Conservation (phyloP, 164 flowering plant species). For the Chimonanthus salicifolius region DNA sequence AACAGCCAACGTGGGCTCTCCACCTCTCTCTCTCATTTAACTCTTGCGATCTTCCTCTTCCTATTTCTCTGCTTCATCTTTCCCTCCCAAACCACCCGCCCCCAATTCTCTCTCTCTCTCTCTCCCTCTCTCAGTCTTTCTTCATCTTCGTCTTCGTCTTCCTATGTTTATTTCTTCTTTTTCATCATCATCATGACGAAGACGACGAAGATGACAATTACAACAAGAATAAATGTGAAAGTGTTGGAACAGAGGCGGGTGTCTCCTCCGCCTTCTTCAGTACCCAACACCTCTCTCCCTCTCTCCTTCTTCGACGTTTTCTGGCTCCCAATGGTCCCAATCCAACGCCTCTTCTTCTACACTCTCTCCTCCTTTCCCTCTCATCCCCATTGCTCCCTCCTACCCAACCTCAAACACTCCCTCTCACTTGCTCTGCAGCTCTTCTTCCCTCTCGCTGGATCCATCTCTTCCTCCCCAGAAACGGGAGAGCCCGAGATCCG, state of each 20-base stretch:
- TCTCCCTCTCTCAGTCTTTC: too few relatives aligned
- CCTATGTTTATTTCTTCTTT: too few relatives aligned
- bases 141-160: too few relatives aligned
- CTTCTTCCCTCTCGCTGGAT: slow-evolving; percentile 38
- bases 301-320: slow-evolving; percentile 23
- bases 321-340: neutral
- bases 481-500: slow-evolving; percentile 16
- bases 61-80: too few relatives aligned
- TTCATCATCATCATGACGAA: too few relatives aligned
- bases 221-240: neutral
- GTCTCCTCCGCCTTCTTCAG: slow-evolving; percentile 2
- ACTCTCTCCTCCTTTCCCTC: slow-evolving; percentile 11
- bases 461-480: slow-evolving; percentile 18
- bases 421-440: slow-evolving; percentile 37
- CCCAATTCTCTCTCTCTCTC: too few relatives aligned
- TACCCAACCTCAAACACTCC: slow-evolving; percentile 33
- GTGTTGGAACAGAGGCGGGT: neutral
- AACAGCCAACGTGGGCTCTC: too few relatives aligned
- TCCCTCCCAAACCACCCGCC: too few relatives aligned
- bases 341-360: slow-evolving; percentile 22
- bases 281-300: neutral
- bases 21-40: too few relatives aligned
- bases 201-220: too few relatives aligned
- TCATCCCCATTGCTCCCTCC: neutral
- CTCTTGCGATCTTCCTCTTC: too few relatives aligned